A percentile compares a stretch with the other conserved stretches of the same genome.
Evolutionary conservation across 495 filamentous ascomycete species (phyloP).

Genomic region (Hypoxylon perforatum): DNA sequence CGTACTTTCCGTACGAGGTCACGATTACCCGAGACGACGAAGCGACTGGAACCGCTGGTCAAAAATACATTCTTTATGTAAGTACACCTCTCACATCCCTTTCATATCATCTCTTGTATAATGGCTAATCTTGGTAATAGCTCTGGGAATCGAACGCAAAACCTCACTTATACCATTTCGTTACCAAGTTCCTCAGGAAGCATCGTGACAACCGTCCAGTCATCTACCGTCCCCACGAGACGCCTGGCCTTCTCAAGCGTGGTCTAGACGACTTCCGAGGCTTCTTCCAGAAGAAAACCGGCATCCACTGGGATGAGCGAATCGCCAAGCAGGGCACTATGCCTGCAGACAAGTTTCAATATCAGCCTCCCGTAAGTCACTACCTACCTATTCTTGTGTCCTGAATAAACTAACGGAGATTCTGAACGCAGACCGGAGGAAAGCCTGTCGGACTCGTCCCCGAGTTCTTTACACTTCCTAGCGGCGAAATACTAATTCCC

Average conservation of each 20-base stretch:
- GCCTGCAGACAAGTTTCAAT: slow-evolving; percentile 39
- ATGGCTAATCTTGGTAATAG: slow-evolving; percentile 34
- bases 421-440: slow-evolving; percentile 44
- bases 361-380: slow-evolving; percentile 53
- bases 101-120: not conserved
- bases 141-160: slow-evolving; percentile 60
- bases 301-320: slow-evolving; percentile 66
- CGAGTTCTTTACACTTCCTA: not conserved
- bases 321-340: slow-evolving; percentile 33
- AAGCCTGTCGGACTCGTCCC: slow-evolving; percentile 49
- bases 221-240: slow-evolving; percentile 39
- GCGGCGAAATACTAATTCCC: not conserved
- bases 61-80: slow-evolving; percentile 50
- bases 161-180: slow-evolving; percentile 56
- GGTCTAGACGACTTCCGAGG: slow-evolving; percentile 61
- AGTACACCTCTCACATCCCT: slow-evolving; percentile 18
- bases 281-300: slow-evolving; percentile 68
- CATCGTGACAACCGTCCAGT: slow-evolving; percentile 40
- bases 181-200: slow-evolving; percentile 50
- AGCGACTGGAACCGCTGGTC: slow-evolving; percentile 36
- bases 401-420: not conserved
- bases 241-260: slow-evolving; percentile 35
- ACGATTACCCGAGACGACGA: slow-evolving; percentile 42
- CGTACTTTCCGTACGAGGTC: slow-evolving; percentile 50
- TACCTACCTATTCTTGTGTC: not conserved